Evolutionary conservation across 495 filamentous ascomycete genomes (phyloP).

Genomic region (Penicillium coprophilum): DNA sequence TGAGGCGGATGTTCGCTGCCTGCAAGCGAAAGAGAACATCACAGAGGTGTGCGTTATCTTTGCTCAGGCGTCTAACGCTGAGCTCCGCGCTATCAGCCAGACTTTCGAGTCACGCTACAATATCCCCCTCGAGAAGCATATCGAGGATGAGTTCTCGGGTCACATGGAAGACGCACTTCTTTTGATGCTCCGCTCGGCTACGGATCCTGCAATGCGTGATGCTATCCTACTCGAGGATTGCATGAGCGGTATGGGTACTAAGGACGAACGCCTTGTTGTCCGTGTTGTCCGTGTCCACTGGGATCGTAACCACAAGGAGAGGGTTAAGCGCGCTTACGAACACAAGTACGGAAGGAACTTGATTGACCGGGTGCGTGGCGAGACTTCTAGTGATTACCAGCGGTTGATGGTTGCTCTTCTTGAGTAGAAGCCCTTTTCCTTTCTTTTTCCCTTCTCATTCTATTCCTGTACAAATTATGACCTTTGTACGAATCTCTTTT

Average conservation of each 20-base stretch:
- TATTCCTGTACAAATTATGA: neutral
- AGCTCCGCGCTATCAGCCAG: slow-evolving; percentile 76
- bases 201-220: slow-evolving; percentile 79
- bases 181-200: slow-evolving; percentile 70
- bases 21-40: slow-evolving; percentile 70
- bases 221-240: slow-evolving; percentile 76
- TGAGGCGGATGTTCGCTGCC: slow-evolving; percentile 66
- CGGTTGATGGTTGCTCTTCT: slow-evolving; percentile 48
- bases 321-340: slow-evolving; percentile 72
- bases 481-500: neutral
- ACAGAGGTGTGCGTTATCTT: slow-evolving; percentile 75
- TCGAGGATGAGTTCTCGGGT: slow-evolving; percentile 79
- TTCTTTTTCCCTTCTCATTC: neutral
- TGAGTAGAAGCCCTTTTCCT: slow-evolving; percentile 22
- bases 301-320: slow-evolving; percentile 67
- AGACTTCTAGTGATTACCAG: slow-evolving; percentile 87
- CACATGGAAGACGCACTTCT: slow-evolving; percentile 90
- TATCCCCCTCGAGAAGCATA: slow-evolving; percentile 63
- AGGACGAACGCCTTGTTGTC: slow-evolving; percentile 74
- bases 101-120: slow-evolving; percentile 68
- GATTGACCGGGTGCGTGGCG: slow-evolving; percentile 64
- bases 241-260: slow-evolving; percentile 85
- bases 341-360: slow-evolving; percentile 62
- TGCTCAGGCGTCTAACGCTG: slow-evolving; percentile 67
- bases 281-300: slow-evolving; percentile 77